These are phyloP conservation scores for Geranomyces variabilis DNA, from an alignment of 192 early-diverging fungal genomes.

Conservation along the genomic window DNA sequence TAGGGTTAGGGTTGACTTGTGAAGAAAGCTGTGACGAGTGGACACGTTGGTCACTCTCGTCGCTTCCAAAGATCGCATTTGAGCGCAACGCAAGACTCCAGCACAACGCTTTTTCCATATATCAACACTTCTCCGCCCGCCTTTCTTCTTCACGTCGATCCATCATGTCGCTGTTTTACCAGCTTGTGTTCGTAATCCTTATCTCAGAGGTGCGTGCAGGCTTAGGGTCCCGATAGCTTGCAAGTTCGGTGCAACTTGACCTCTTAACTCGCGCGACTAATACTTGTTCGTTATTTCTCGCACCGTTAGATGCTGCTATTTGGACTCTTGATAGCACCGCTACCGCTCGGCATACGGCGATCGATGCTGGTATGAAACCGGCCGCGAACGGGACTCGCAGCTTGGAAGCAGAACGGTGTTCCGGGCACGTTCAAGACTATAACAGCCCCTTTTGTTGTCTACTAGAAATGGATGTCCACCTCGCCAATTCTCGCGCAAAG, in stretches of 20 bases:
- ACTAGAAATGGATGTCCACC: slow-evolving; percentile 25
- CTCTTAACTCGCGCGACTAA: too few species aligned
- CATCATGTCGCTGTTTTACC: slow-evolving; percentile 40
- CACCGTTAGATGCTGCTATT: slow-evolving; percentile 35
- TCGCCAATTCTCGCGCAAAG: slow-evolving; percentile 19
- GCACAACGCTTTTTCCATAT: too few species aligned
- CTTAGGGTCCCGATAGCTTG: neutral
- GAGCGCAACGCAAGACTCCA: too few species aligned
- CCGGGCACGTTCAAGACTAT: neutral
- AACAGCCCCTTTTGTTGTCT: neutral
- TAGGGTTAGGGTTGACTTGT: too few species aligned
- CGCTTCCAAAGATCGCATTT: too few species aligned
- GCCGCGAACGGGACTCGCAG: neutral
- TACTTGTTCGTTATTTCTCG: neutral
- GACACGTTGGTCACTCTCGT: too few species aligned
- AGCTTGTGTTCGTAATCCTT: slow-evolving; percentile 38
- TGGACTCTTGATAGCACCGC: slow-evolving; percentile 31
- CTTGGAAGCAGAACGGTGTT: too few species aligned
- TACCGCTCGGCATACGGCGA: slow-evolving; percentile 27
- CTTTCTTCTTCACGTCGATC: too few species aligned
- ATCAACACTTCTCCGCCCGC: too few species aligned
- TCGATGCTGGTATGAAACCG: slow-evolving; percentile 21
- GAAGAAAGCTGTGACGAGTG: too few species aligned
- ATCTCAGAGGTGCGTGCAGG: slow-evolving; percentile 25
- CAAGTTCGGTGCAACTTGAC: too few species aligned